Base-by-base conservation (phyloP, 2,329 filamentous ascomycete genomes). In the Fusarium agapanthi region DNA sequence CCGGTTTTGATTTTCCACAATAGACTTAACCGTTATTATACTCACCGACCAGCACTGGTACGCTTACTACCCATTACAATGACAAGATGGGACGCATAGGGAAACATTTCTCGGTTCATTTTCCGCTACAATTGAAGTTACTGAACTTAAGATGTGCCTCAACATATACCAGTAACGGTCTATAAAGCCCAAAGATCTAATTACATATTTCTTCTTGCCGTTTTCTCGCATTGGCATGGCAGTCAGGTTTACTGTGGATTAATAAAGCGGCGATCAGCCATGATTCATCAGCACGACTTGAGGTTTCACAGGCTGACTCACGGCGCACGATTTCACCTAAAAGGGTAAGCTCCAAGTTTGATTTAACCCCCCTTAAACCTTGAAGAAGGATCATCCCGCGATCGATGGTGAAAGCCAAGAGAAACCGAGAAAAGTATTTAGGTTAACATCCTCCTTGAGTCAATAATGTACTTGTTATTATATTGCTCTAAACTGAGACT, bases 161-260 rank as follows among this genome's bases (percentile, higher is more conserved):
- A 10, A 10, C 16, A 18, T 5, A 35, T 35, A 6, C 18, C 9
- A 9, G 34, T 35, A 0, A 18, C 34, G 8, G 7, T 9, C 32
- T 34, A 34, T 9, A 34, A 8, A 9, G 14, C 32, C 32, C 1
- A 15, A 15, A 34, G 32, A 15, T 34, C 14, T 9, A 15, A 34
- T 8, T 34, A 0, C 0, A 15, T 1, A 9, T 35, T 18, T 35
- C 34, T 1, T 18, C 16, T 0, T 18, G 16, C 0, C 16, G 34
- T 1, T 35, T 35, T 10, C 34, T 35, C 9, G 9, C 3, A 10
- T 18, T 18, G 8, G 34, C 4, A 18, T 18, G 34, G 9, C 2
- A 35, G 9, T 10, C 34, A 6, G 34, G 16, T 0, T 35, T 8
- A 18, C 16, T 6, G 1, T 10, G 16, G 4, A 18, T 35, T 1